Base-by-base conservation (phyloP, 2,329 filamentous ascomycete genomes). In the Colletotrichum sp. region DNA sequence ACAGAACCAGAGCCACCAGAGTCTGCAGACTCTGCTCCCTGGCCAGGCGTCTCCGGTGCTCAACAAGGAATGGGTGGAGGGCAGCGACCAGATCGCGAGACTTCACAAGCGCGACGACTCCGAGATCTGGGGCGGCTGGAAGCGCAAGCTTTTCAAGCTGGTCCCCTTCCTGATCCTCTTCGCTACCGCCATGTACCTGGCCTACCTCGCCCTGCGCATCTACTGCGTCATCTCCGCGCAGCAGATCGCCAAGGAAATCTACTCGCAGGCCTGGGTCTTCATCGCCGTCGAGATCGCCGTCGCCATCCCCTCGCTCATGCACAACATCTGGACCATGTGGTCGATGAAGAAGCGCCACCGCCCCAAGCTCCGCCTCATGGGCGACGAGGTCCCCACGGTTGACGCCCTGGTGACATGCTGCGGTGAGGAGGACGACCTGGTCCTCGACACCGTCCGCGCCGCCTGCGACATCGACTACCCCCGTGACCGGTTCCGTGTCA, bases 361-460 rank as follows among this genome's bases (percentile, higher is more conserved):
- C 28, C 89, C 90, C 2, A 89, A 90, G 86, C 82, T 92, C 78
- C 83, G 90, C 30, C 81, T 91, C n/a, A 72, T 60, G 44, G 88
- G 88, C 16, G 83, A 86, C 13, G 83, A 88, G 4, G 86, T 88
- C 5, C 89, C 91, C 0, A 89, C 89, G 2, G 89, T 92, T 5
- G 91, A 92, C 77, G 85, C 91, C 3, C 87, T 92, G 64, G 81
- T 92, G 7, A 90, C 90, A 2, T 91, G 89, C 82, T 92, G 91
- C 75, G 88, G 89, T 16, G 91, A 92, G 79, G 87, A 90, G 2
- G 84, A 89, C 49, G 89, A 91, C 16, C 82, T 92, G 4, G 87
- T 92, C 4, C 82, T 92, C 65, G 90, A 92, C 77, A 92, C 91
- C 2, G 86, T 90, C 10, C 86, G 87, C n/a, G 90, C 87, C 5